Evolutionary conservation across 495 filamentous ascomycete genomes (phyloP).

Genomic region (Xylaria longipes): DNA sequence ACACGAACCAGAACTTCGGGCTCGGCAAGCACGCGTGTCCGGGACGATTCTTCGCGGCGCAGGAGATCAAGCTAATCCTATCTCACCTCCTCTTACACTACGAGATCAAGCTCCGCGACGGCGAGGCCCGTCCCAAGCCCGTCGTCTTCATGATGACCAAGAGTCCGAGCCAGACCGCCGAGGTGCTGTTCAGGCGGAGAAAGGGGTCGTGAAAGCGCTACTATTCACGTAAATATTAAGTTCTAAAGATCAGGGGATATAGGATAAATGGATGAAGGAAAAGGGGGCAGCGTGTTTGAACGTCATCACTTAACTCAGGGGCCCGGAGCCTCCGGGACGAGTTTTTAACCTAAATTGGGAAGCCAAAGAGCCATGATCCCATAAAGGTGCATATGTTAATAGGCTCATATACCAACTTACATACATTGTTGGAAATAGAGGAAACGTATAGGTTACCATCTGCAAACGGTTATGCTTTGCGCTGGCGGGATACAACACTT

Average conservation of each 20-base stretch:
- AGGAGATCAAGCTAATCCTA: slow-evolving; percentile 58
- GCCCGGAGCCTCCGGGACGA: slow-evolving; percentile 33
- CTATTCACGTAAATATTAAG: neutral
- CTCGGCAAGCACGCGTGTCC: slow-evolving; percentile 61
- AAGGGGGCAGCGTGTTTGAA: neutral
- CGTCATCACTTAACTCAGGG: slow-evolving; percentile 16
- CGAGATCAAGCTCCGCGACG: slow-evolving; percentile 53
- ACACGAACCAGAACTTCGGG: slow-evolving; percentile 57
- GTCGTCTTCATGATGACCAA: slow-evolving; percentile 46
- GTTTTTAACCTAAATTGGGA: slow-evolving; percentile 11
- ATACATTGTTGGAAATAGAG: slow-evolving; percentile 2
- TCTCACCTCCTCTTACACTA: slow-evolving; percentile 51
- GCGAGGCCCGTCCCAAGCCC: slow-evolving; percentile 44
- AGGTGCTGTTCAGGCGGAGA: slow-evolving; percentile 44
- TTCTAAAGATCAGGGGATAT: neutral
- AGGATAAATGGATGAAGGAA: neutral
- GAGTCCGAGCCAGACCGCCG: slow-evolving; percentile 39
- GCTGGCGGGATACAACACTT: too few relatives aligned
- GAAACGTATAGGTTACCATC: neutral
- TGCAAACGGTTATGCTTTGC: neutral
- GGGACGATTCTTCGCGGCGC: slow-evolving; percentile 60
- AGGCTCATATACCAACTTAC: slow-evolving; percentile 7
- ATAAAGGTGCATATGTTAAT: neutral
- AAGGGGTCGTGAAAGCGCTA: neutral
- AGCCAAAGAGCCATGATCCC: neutral